These are phyloP conservation scores for Barnettozyma californica DNA, from an alignment of 805 yeast species.

Conservation along the genomic window DNA sequence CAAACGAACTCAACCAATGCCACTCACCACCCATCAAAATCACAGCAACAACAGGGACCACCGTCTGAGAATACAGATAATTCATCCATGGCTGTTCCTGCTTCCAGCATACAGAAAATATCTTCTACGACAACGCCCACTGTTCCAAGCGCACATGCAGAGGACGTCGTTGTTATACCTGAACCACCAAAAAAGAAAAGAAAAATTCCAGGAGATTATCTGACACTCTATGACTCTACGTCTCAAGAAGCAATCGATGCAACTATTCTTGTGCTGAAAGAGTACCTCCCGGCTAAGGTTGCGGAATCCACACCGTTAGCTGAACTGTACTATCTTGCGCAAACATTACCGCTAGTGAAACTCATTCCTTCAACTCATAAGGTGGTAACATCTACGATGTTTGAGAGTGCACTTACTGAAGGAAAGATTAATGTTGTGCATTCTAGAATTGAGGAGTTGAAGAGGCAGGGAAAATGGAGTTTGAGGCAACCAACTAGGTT, in stretches of 20 bases:
- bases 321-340: slow-evolving; percentile 81
- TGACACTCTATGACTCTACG: slow-evolving; percentile 27
- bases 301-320: slow-evolving; percentile 66
- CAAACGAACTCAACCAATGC: not conserved
- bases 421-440: slow-evolving; percentile 88
- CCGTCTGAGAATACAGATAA: not conserved
- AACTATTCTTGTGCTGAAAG: slow-evolving; percentile 44
- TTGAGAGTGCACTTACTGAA: slow-evolving; percentile 79
- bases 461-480: slow-evolving; percentile 85
- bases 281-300: slow-evolving; percentile 46
- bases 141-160: not conserved
- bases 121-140: slow-evolving; percentile 2
- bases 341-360: slow-evolving; percentile 79
- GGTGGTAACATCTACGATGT: slow-evolving; percentile 76
- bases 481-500: slow-evolving; percentile 75
- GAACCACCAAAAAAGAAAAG: slow-evolving; percentile 11
- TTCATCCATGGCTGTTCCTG: not conserved
- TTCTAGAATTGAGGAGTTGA: slow-evolving; percentile 87
- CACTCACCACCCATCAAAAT: not conserved
- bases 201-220: slow-evolving; percentile 11
- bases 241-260: slow-evolving; percentile 40
- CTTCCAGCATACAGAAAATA: not conserved
- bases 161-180: not conserved
- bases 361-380: slow-evolving; percentile 83
- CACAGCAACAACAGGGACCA: not conserved